Percentiles rank a stretch among this genome's conserved stretches.
Conservation (phyloP, 2,329 filamentous ascomycete genomes). For the Penicillium sp. region DNA sequence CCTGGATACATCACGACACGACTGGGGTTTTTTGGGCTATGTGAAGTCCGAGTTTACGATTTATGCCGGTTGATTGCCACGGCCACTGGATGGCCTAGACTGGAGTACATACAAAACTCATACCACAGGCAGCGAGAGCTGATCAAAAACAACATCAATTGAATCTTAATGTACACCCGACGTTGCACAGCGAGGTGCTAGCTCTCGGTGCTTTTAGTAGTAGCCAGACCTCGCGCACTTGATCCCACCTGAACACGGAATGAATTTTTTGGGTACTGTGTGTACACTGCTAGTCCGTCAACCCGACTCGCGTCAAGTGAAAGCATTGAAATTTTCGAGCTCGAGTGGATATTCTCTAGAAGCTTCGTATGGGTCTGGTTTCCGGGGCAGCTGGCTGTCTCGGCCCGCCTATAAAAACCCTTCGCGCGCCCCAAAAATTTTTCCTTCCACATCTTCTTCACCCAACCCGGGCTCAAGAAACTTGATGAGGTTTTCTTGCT, state of each 20-base stretch:
- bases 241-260: no score
- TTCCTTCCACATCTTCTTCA: conserved; percentile 17
- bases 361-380: conserved; percentile 33
- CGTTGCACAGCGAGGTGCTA: no score
- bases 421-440: conserved; percentile 25
- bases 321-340: conserved; percentile 4
- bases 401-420: conserved; percentile 32
- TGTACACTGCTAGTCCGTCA: no score
- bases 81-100: conserved; percentile 11
- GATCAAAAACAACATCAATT: background rate
- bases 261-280: no score
- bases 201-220: no score
- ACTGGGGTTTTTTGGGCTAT: background rate
- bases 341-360: conserved; percentile 25
- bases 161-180: background rate
- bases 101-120: conserved; percentile 4
- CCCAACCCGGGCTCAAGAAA: conserved; percentile 8
- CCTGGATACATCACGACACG: no score
- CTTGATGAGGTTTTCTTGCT: conserved; percentile 16
- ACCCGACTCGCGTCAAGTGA: no score
- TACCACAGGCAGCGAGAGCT: background rate
- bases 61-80: conserved; percentile 1
- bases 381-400: conserved; percentile 34
- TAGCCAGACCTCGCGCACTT: no score
- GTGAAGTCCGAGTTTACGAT: background rate